These are phyloP conservation scores for Xylaria sp. DNA, from an alignment of 2,329 filamentous ascomycete species.

Conservation along the genomic window DNA sequence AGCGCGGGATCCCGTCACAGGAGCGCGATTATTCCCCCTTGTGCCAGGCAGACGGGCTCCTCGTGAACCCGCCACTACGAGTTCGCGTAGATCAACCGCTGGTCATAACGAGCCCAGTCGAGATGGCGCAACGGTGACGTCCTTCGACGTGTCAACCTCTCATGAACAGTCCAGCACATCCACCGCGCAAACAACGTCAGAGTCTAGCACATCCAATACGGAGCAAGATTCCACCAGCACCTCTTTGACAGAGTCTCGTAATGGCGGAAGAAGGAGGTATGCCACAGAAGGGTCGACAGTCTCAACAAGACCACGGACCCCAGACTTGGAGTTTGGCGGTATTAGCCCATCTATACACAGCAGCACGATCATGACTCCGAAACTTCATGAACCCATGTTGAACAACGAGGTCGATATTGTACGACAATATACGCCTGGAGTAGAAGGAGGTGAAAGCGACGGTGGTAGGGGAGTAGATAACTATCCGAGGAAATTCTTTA, in stretches of 20 bases:
- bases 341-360: conserved; percentile 45
- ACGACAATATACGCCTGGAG: conserved; percentile 33
- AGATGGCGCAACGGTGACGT: conserved; percentile 17
- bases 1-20: conserved; percentile 41
- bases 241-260: conserved; percentile 28
- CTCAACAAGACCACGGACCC: conserved; percentile 45
- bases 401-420: conserved; percentile 32
- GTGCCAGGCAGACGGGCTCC: conserved; percentile 22
- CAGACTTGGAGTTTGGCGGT: conserved; percentile 45
- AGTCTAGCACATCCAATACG: conserved; percentile 24
- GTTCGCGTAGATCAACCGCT: conserved; percentile 8
- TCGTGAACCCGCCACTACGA: conserved; percentile 3
- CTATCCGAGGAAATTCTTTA: conserved; percentile 35
- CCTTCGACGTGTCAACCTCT: conserved; percentile 31
- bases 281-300: conserved; percentile 33
- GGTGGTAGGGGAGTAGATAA: conserved; percentile 23
- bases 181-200: conserved; percentile 24
- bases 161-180: conserved; percentile 24
- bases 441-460: conserved; percentile 36
- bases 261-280: conserved; percentile 23
- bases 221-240: conserved; percentile 26
- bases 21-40: conserved; percentile 45
- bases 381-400: conserved; percentile 34
- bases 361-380: conserved; percentile 48
- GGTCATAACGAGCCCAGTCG: conserved; percentile 4